Base-by-base conservation (phyloP, 768 basidiomycete species). In the Trametes coccinea region DNA sequence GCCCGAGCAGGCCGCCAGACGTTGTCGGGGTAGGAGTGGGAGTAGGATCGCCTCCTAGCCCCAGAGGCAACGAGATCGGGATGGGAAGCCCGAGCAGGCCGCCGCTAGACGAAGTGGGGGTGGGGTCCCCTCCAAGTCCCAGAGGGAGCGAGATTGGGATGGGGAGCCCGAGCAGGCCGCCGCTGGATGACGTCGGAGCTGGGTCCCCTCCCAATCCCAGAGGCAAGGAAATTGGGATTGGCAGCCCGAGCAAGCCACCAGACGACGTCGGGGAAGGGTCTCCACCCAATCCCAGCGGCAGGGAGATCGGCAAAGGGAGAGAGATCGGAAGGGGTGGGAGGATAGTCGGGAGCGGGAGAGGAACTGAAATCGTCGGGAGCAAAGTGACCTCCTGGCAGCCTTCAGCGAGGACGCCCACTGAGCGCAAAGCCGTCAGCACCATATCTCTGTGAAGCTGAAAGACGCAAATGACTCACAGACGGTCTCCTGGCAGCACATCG, bases 301-400 rank as follows among this genome's bases (percentile, higher is more conserved):
- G 22, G 22, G 22, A 22, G 22, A 22, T 22, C 22, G 22, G 22
- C 22, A 53, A 37, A 29, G 51, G 29, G 10, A 54, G 53, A 8
- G 53, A 43, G 34, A 52, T 52, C 7, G 51, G 51, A 6, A 52
- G 51, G 7, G 51, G 51, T 11, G 59, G 59, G 16, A 53, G 51
- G 8, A 43, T 43, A 30, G 41, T 51, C 2, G 58, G 58, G 5
- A 59, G 41, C 11, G 56, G 51, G n/a, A 52, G 48, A 0, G 49
- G 51, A 47, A 44, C 44, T 6, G 56, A 50, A 17, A 58, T 41
- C 29, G 60, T 30, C n/a, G 60, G 47, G 1, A 59, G 10, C 33
- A 58, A n/a, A 33, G 34, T 30, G 43, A 63, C 58, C 17, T 50
- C 29, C n/a, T 63, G 41, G 37, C 62, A 63, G 6, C 62, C 62